phyloP scores from a whole-genome alignment of 164 flowering plant species.

The Piper betle region DNA sequence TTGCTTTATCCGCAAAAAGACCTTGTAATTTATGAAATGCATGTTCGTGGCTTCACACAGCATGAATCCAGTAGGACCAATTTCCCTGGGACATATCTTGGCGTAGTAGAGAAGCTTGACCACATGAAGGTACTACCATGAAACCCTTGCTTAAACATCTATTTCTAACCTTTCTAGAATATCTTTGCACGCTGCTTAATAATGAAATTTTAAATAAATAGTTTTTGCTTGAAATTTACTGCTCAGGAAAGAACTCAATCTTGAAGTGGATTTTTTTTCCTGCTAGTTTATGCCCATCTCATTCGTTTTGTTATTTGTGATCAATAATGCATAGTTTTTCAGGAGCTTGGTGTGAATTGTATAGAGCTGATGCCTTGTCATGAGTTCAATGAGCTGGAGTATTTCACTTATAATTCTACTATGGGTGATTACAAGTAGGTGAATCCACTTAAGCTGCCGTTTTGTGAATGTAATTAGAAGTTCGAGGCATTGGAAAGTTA shows the following conservation, averaged over 20 bases:
- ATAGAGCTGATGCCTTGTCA: conserved; percentile 98
- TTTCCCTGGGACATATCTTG: conserved; percentile 83
- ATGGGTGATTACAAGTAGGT: conserved; percentile 69
- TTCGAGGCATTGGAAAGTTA: too few relatives aligned
- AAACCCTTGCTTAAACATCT: not conserved
- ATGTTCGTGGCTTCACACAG: conserved; percentile 90
- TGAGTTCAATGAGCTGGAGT: conserved; percentile 93
- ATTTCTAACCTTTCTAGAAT: not conserved
- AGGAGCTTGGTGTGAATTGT: conserved; percentile 93
- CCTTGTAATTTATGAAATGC: conserved; percentile 91
- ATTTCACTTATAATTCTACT: conserved; percentile 68
- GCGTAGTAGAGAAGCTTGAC: conserved; percentile 85
- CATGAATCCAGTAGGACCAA: conserved; percentile 68
- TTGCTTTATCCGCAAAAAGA: conserved; percentile 56
- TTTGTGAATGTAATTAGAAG: not conserved
- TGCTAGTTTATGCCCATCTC: not conserved
- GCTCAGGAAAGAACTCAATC: too few relatives aligned
- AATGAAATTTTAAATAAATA: too few relatives aligned
- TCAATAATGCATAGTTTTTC: conserved; percentile 4
- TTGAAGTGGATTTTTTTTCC: not conserved
- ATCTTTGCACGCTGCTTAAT: not conserved
- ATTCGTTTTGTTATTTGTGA: not conserved
- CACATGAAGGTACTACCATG: conserved; percentile 60
- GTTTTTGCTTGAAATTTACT: not conserved
- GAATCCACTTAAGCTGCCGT: not conserved